These are phyloP conservation scores for Naganishia kalamii DNA, from an alignment of 768 basidiomycete genomes.

Conservation along the genomic window DNA sequence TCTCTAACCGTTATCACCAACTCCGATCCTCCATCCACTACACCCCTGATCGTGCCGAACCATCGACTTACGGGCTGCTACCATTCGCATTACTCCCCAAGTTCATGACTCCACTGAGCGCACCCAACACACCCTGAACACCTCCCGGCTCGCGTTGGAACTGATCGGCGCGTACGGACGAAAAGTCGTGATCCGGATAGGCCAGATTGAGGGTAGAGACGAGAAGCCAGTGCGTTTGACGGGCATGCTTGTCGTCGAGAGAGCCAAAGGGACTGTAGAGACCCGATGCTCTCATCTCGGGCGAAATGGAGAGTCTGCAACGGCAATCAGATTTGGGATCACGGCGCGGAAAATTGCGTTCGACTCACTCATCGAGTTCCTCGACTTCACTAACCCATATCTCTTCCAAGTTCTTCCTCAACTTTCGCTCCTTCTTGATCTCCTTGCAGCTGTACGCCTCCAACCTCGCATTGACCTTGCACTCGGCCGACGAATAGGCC, in stretches of 20 bases:
- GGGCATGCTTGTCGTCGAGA: slow-evolving; percentile 58
- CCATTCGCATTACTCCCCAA: slow-evolving; percentile 25
- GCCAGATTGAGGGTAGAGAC: slow-evolving; percentile 95
- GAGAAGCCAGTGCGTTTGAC: slow-evolving; percentile 87
- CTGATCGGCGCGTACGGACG: slow-evolving; percentile 78
- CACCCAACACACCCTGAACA: slow-evolving; percentile 13
- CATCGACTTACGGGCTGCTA: not conserved
- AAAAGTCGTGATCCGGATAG: slow-evolving; percentile 96
- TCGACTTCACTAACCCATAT: slow-evolving; percentile 70
- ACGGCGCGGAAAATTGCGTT: no score
- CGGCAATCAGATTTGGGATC: slow-evolving; percentile 31
- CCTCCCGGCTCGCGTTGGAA: slow-evolving; percentile 57
- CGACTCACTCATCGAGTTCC: slow-evolving; percentile 44
- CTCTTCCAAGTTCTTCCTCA: slow-evolving; percentile 84
- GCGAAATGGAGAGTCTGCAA: slow-evolving; percentile 57
- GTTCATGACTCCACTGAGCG: slow-evolving; percentile 21
- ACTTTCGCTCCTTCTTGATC: slow-evolving; percentile 91
- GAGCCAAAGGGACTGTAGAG: slow-evolving; percentile 78
- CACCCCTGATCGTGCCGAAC: no score
- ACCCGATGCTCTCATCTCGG: slow-evolving; percentile 64
- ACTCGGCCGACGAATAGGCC: slow-evolving; percentile 58
- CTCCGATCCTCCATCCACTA: not conserved
- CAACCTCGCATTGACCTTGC: slow-evolving; percentile 81
- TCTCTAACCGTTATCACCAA: not conserved
- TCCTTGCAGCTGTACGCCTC: slow-evolving; percentile 98